Conservation (phyloP, 2,329 filamentous ascomycete genomes). For the Cladophialophora bantiana region DNA sequence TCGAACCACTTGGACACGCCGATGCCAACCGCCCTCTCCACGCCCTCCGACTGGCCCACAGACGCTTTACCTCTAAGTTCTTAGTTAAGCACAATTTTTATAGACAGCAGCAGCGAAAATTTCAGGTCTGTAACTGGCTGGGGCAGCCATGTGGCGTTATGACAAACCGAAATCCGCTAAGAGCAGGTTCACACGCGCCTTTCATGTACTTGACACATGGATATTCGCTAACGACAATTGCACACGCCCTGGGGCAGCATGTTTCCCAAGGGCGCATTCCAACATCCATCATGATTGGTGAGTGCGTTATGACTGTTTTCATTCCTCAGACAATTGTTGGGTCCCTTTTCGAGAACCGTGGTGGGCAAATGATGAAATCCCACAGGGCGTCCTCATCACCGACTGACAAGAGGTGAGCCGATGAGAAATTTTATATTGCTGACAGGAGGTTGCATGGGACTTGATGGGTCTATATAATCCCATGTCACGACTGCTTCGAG, state of each 20-base stretch:
- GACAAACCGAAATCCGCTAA: slow-evolving; percentile 37
- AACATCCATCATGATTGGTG: slow-evolving; percentile 31
- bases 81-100: slow-evolving; percentile 36
- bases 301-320: slow-evolving; percentile 8
- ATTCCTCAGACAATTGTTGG: slow-evolving; percentile 18
- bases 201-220: slow-evolving; percentile 29
- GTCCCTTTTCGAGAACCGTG: background rate
- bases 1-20: background rate
- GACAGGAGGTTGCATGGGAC: background rate
- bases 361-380: slow-evolving; percentile 1
- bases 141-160: slow-evolving; percentile 1
- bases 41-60: slow-evolving; percentile 28
- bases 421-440: slow-evolving; percentile 15
- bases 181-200: slow-evolving; percentile 36
- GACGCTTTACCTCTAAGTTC: slow-evolving; percentile 31
- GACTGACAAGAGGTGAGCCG: background rate
- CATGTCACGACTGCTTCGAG: slow-evolving; percentile 3
- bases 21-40: slow-evolving; percentile 11
- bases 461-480: slow-evolving; percentile 30
- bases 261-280: slow-evolving; percentile 11
- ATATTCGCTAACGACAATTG: slow-evolving; percentile 36
- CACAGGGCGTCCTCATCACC: background rate
- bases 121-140: slow-evolving; percentile 31
- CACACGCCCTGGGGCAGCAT: slow-evolving; percentile 31
- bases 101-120: slow-evolving; percentile 20